Base-by-base conservation (phyloP, 352 stramenopile genomes). In the Globisporangium abappressorium region DNA sequence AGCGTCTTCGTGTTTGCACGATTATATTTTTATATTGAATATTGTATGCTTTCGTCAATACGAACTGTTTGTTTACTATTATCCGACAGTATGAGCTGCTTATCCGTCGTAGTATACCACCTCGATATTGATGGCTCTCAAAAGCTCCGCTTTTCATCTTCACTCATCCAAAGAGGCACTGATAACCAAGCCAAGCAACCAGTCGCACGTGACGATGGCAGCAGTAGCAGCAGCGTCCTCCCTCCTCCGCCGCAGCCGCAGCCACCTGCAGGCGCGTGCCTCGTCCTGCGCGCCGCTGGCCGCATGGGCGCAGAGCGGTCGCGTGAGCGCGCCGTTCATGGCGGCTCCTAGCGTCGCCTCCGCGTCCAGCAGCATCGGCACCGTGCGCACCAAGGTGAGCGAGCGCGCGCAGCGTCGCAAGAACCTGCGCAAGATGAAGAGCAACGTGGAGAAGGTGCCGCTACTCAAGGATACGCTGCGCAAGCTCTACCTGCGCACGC, bases 391-490 rank as follows among this genome's bases (percentile, higher is more conserved):
- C 36, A 92, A 91, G 71, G 75, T 90, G 62, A 91, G 82, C 72
- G 84, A 93, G 49, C 84, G 84, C 22, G 75, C 84, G 2, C 65
- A 82, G 70, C 82, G 84, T 7, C 84, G 84, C 60, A 92, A 92
- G 70, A 87, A 90, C 71, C 73, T 91, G 72, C 84, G 84, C 72
- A 90, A 91, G 66, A 86, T 88, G 72, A 93, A 93, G 72, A 90
- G 71, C 71, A 78, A 85, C 62, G 74, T 72, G 14, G 72, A 69
- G 55, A 77, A 85, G 60, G 77, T 91, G 62, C 84, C 84, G 53
- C 73, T 77, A 73, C 77, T 93, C 58, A 92, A 93, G 74, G 80
- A 89, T 57, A 91, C 82, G 56, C 73, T 93, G 71, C 84, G 84
- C 57, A 93, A 93, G 73, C 73, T 93, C n/a, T 93, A 93, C 66